These are phyloP conservation scores for Paulownia fortunei DNA, from an alignment of 257 asterid genomes.

Conservation along the genomic window DNA sequence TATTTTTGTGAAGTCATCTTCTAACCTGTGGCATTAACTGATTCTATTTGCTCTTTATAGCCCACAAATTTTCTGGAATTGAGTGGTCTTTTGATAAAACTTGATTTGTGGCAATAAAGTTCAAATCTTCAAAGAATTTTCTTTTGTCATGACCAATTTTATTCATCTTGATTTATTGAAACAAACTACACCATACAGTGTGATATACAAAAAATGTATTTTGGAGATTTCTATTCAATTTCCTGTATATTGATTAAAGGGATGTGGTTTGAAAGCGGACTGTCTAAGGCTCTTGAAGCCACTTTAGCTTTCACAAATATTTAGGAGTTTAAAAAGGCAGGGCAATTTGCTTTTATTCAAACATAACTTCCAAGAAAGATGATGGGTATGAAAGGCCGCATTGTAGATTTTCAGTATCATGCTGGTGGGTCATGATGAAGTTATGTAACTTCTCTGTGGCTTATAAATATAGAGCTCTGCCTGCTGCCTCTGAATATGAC, in stretches of 20 bases:
- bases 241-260: background rate
- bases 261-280: background rate
- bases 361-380: background rate
- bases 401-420: background rate
- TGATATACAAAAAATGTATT: background rate
- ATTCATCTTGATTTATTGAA: constrained; percentile 13
- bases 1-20: background rate
- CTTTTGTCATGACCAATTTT: background rate
- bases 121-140: background rate
- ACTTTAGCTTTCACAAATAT: background rate
- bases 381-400: background rate
- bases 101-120: constrained; percentile 11
- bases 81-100: background rate
- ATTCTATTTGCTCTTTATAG: background rate
- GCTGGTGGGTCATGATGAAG: background rate
- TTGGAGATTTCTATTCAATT: background rate
- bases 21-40: background rate
- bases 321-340: background rate
- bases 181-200: background rate
- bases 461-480: background rate
- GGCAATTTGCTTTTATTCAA: constrained; percentile 1
- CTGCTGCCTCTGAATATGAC: background rate
- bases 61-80: background rate
- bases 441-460: background rate
- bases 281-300: background rate